phyloP scores from a whole-genome alignment of 345 rosid genomes.

The Chamaenerion angustifolium region DNA sequence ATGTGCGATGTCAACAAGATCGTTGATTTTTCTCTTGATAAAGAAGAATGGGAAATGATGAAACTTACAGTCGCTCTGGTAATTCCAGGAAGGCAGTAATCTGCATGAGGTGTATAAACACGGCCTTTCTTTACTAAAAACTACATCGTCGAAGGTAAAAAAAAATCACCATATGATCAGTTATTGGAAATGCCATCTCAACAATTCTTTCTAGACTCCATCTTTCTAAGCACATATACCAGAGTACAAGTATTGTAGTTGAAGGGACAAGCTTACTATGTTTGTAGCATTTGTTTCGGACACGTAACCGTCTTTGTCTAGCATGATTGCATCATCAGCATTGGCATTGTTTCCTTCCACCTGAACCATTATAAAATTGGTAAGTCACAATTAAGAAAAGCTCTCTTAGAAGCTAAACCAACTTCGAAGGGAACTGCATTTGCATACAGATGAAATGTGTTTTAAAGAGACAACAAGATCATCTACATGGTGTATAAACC shows the following conservation, averaged over 20 bases:
- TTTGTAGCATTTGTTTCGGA: constrained; percentile 94
- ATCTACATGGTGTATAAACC: no score
- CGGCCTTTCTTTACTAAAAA: constrained; percentile 76
- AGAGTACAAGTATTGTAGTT: background rate
- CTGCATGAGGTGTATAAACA: constrained; percentile 77
- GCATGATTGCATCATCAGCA: constrained; percentile 77
- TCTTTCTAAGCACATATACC: no score
- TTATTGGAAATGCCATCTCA: no score
- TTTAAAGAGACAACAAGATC: no score
- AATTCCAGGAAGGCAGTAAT: constrained; percentile 89
- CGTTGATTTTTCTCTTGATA: background rate
- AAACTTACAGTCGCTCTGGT: constrained; percentile 71
- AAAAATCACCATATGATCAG: background rate
- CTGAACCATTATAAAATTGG: constrained; percentile 22
- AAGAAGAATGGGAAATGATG: background rate
- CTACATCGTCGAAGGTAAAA: constrained; percentile 20
- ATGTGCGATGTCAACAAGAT: background rate
- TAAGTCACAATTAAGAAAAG: constrained; percentile 5
- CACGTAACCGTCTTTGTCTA: constrained; percentile 83
- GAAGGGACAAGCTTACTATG: constrained; percentile 39
- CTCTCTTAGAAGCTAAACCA: background rate
- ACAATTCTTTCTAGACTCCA: no score
- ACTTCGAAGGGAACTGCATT: background rate
- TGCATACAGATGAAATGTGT: background rate
- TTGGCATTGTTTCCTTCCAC: constrained; percentile 70